Base-by-base conservation (phyloP, 2,329 filamentous ascomycete genomes). In the Trichoderma sp. region DNA sequence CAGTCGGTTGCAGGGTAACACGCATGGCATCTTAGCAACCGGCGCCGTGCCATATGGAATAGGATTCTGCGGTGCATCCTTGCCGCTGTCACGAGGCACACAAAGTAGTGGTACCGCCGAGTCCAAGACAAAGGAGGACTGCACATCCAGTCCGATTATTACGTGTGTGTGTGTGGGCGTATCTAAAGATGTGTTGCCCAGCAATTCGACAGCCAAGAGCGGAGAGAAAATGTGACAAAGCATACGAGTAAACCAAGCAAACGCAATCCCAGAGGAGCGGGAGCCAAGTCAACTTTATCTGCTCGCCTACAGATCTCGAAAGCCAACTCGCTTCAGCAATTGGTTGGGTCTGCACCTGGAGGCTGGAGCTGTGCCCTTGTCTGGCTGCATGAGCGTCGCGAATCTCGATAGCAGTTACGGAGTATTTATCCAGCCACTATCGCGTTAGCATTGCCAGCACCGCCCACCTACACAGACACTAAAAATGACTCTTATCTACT, bases 221-320 rank as follows among this genome's bases (percentile, higher is more conserved):
- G 8, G 40, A 5, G 47, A 21, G 10, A 10, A 49, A 24, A 19
- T 21, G 33, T 19, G 21, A 21, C 47, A 49, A 49, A 56, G 14
- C 14, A 16, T 19, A n/a, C 52, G 24, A 49, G 7, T 4, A 16
- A 37, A 66, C 13, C 27, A 35, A 35, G 37, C 8, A 14, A 13
- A 24, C 6, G 5, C 11, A 6, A 19, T 24, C 5, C 33, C 33
- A 33, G 52, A 49, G 16, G 29, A 57, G 47, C 21, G 65, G 56
- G 56, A 31, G 13, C 43, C 52, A 24, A 47, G 53, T 61, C 57
- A 56, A 55, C 57, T 61, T 61, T 68, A 68, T 68, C 33, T 58
- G 53, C 33, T 68, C 65, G 47, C 43, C 53, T 33, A 47, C 19
- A 8, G 21, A 65, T 56, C 21, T 40, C 8, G 31, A 63, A 13